Evolutionary conservation across 345 rosid genomes (phyloP).

Genomic region (Pelargonium nanum): DNA sequence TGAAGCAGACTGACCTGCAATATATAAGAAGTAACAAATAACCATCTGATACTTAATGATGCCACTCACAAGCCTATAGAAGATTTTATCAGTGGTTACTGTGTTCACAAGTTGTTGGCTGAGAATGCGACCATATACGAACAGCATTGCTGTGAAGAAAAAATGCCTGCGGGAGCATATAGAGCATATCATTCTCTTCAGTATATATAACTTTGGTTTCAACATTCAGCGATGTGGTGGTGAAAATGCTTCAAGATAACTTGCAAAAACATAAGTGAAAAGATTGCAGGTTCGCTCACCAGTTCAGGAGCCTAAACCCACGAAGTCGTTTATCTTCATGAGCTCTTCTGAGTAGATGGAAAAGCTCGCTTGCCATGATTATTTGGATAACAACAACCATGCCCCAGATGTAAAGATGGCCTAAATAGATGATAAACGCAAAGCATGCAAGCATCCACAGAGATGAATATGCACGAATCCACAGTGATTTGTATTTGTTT

Average conservation of each 20-base stretch:
- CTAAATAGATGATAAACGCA: conserved; percentile 72
- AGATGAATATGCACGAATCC: conserved; percentile 65
- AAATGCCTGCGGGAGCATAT: conserved; percentile 52
- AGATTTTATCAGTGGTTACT: conserved; percentile 64
- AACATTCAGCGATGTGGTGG: not conserved
- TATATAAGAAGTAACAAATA: conserved; percentile 74
- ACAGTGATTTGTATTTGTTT: conserved; percentile 68
- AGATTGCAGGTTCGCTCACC: conserved; percentile 27
- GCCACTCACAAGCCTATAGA: conserved; percentile 64
- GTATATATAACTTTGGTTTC: not conserved
- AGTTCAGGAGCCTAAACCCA: conserved; percentile 71
- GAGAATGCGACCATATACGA: conserved; percentile 90
- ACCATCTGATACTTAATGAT: conserved; percentile 89
- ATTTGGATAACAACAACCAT: conserved; percentile 95
- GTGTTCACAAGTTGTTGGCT: conserved; percentile 89
- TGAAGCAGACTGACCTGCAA: conserved; percentile 47
- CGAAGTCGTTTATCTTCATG: conserved; percentile 84
- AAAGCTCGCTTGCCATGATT: conserved; percentile 82
- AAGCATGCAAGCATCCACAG: conserved; percentile 94
- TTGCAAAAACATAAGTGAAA: not conserved
- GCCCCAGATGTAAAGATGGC: conserved; percentile 91
- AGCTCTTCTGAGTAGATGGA: conserved; percentile 71
- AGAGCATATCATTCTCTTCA: not conserved
- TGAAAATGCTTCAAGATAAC: not conserved
- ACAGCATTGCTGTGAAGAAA: conserved; percentile 94